Evolutionary conservation across 2,329 filamentous ascomycete species (phyloP).

Genomic region (Dryadomyces quercus-mongolicae): DNA sequence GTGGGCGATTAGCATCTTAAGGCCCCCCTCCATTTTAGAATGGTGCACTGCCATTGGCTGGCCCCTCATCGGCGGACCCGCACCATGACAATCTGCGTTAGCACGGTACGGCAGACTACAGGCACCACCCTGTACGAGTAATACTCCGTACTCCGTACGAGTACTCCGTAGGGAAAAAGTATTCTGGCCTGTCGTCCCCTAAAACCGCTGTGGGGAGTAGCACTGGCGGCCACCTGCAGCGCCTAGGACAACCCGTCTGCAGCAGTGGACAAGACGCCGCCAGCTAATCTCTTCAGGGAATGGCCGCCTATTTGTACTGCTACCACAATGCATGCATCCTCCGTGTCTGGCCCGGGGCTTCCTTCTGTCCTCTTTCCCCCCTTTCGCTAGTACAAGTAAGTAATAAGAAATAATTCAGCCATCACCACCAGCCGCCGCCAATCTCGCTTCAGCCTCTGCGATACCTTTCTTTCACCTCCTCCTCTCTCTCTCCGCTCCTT

Average conservation of each 20-base stretch:
- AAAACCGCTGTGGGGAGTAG: constrained; percentile 1
- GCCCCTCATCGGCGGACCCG: background rate
- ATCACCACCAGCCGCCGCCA: background rate
- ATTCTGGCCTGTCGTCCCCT: background rate
- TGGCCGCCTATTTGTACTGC: background rate
- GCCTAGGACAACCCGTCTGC: background rate
- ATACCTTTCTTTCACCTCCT: background rate
- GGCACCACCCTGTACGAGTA: background rate
- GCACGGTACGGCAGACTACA: background rate
- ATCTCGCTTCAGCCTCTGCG: constrained; percentile 1
- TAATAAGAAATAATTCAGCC: background rate
- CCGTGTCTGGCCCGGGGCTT: background rate
- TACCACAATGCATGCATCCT: background rate
- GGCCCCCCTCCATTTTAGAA: background rate
- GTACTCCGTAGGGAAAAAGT: too few relatives aligned
- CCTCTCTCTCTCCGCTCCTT: background rate
- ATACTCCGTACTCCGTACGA: too few relatives aligned
- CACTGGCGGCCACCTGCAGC: background rate
- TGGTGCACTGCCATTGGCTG: background rate
- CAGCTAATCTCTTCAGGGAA: constrained; percentile 1
- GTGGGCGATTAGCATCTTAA: background rate
- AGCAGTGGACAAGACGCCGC: background rate
- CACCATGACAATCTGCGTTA: background rate
- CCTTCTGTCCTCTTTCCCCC: background rate
- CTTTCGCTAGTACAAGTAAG: too few relatives aligned